These are phyloP conservation scores for Picochlorum sp. DNA, from an alignment of 139 green algal genomes.

Conservation along the genomic window DNA sequence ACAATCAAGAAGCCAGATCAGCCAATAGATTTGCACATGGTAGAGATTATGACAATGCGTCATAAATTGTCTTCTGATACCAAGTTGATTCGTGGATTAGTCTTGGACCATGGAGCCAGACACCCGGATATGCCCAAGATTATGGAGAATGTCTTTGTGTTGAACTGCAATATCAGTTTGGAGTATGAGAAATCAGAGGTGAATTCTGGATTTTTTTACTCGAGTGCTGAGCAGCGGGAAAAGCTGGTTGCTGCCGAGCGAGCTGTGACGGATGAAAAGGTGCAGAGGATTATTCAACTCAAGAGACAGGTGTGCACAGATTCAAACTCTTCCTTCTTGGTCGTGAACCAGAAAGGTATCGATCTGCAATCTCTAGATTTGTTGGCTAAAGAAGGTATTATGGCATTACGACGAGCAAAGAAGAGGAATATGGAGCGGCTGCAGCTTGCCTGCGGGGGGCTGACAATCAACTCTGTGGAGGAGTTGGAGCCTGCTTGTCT, in stretches of 20 bases:
- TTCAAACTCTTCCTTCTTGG: constrained; percentile 78
- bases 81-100: constrained; percentile 81
- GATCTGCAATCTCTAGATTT: constrained; percentile 95
- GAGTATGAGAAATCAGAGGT: constrained; percentile 99
- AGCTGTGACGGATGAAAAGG: constrained; percentile 83
- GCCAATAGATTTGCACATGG: constrained; percentile 94
- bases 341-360: constrained; percentile 99
- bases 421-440: constrained; percentile 97
- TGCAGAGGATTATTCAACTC: constrained; percentile 87
- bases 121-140: constrained; percentile 98
- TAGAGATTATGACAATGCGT: constrained; percentile 98
- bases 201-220: constrained; percentile 98
- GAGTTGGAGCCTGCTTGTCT: constrained; percentile 65
- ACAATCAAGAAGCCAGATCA: constrained; percentile 62
- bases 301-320: constrained; percentile 72
- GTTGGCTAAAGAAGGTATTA: constrained; percentile 90
- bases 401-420: constrained; percentile 86
- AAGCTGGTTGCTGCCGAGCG: constrained; percentile 92
- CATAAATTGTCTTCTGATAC: constrained; percentile 95
- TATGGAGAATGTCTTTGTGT: constrained; percentile 82
- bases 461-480: constrained; percentile 54
- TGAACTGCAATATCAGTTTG: constrained; percentile 95
- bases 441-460: constrained; percentile 82
- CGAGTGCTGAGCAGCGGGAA: constrained; percentile 89
- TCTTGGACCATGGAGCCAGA: constrained; percentile 92